phyloP scores from a whole-genome alignment of 164 flowering plant genomes.

The Aristolochia californica region DNA sequence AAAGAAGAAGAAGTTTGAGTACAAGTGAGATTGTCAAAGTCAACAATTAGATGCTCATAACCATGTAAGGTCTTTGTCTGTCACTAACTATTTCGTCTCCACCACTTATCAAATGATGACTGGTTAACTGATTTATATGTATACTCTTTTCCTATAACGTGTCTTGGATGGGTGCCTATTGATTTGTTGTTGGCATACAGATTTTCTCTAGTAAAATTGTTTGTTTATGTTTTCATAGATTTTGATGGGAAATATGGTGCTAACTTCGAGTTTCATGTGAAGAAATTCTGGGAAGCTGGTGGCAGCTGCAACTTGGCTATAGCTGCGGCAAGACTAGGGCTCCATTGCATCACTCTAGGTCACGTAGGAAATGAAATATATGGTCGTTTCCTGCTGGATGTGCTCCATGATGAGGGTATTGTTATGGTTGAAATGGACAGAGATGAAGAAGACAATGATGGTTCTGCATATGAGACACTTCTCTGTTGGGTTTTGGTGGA shows the following conservation, averaged over 20 bases:
- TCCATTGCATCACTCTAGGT: conserved; percentile 60
- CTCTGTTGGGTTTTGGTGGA: conserved; percentile 97
- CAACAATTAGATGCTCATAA: no score
- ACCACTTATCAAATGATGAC: no score
- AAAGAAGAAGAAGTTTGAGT: no score
- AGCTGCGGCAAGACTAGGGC: conserved; percentile 92
- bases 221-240: neutral
- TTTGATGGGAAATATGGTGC: neutral
- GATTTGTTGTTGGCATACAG: neutral
- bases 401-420: conserved; percentile 78
- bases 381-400: conserved; percentile 78
- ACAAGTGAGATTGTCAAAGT: no score
- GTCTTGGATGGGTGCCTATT: no score
- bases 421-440: conserved; percentile 54
- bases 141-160: no score
- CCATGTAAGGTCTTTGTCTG: no score
- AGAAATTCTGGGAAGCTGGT: conserved; percentile 98
- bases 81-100: no score
- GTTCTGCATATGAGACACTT: conserved; percentile 60
- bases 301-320: conserved; percentile 95
- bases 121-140: no score
- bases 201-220: neutral
- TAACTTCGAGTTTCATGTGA: neutral
- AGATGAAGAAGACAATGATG: conserved; percentile 23
- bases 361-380: conserved; percentile 87